Evolutionary conservation across 2,329 filamentous ascomycete species (phyloP).

Genomic region (Chalaropsis ovoidea): DNA sequence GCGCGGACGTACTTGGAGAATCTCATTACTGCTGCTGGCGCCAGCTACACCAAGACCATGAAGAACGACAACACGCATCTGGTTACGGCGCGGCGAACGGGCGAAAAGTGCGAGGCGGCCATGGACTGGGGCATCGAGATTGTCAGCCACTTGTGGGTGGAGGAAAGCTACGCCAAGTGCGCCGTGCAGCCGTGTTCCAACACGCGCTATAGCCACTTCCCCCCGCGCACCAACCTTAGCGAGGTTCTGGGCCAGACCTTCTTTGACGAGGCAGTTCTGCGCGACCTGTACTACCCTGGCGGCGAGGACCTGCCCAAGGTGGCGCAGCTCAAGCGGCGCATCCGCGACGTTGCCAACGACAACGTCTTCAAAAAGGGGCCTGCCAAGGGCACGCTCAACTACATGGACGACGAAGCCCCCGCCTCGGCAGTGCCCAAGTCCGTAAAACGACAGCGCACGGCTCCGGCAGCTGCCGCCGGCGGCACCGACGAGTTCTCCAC

Average conservation of each 20-base stretch:
- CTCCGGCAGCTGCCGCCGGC: not conserved
- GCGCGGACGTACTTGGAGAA: slow-evolving; percentile 90
- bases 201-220: slow-evolving; percentile 74
- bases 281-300: slow-evolving; percentile 60
- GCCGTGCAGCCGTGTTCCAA: slow-evolving; percentile 62
- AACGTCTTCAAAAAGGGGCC: slow-evolving; percentile 41
- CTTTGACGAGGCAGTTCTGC: slow-evolving; percentile 54
- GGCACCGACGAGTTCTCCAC: slow-evolving; percentile 30
- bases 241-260: slow-evolving; percentile 86
- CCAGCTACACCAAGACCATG: slow-evolving; percentile 88
- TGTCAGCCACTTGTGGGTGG: slow-evolving; percentile 92
- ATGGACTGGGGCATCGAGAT: slow-evolving; percentile 85
- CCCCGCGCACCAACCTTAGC: slow-evolving; percentile 76
- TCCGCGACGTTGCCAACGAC: slow-evolving; percentile 42
- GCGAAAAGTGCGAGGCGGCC: slow-evolving; percentile 88
- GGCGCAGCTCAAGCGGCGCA: slow-evolving; percentile 42
- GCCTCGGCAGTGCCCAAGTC: not conserved
- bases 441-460: slow-evolving; percentile 27
- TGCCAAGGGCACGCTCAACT: slow-evolving; percentile 40
- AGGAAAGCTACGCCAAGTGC: slow-evolving; percentile 92
- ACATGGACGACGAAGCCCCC: slow-evolving; percentile 29
- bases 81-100: slow-evolving; percentile 76
- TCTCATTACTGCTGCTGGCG: slow-evolving; percentile 71
- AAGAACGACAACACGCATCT: slow-evolving; percentile 92
- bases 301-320: slow-evolving; percentile 38